Base-by-base conservation (phyloP, 768 basidiomycete genomes). In the Termitomyces sp. region DNA sequence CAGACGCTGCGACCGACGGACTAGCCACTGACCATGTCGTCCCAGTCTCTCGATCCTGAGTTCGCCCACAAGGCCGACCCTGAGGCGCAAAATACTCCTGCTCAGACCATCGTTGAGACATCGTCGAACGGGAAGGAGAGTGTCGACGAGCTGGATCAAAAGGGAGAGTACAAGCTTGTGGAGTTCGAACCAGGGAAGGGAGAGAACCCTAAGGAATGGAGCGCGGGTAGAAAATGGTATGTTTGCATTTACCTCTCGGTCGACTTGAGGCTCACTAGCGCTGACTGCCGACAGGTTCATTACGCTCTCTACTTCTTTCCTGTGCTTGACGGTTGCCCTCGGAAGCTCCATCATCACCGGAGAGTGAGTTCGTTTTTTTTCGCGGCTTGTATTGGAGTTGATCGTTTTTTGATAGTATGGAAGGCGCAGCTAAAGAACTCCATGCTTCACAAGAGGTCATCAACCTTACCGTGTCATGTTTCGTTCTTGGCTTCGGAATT, bases 401-500 rank as follows among this genome's bases (percentile, higher is more conserved):
- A 43, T 59, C 4, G 33, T 47, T 56, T 45, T 5, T 27, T 5
- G 12, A 49, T 9, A 76, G 74, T 56, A 68, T 78, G 65, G 53
- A 33, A 27, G 71, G 72, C 12, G 74, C 74, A 3, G 69, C 71
- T 4, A 45, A 55, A 47, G 72, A 72, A 3, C 60, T 77, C 20
- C 63, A 70, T 32, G 71, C 68, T 8, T 64, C 66, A 8, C 73
- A 76, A 63, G 72, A 72, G 45, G 72, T 78, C 42, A 66, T 72
- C 47, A 76, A 76, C 56, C 67, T 79, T 22, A 74, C 74, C 2
- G 75, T 76, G n/a, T 75, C 77, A 9, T 74, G 72, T 46, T 79
- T 77, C 61, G 76, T 79, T 34, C 75, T 77, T 53, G 77, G 77
- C 18, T 77, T 74, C 58, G 75, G 75, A 16, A 67, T 75, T 50